Evolutionary conservation across 2,329 filamentous ascomycete species (phyloP).

Genomic region (Fusarium sp.): DNA sequence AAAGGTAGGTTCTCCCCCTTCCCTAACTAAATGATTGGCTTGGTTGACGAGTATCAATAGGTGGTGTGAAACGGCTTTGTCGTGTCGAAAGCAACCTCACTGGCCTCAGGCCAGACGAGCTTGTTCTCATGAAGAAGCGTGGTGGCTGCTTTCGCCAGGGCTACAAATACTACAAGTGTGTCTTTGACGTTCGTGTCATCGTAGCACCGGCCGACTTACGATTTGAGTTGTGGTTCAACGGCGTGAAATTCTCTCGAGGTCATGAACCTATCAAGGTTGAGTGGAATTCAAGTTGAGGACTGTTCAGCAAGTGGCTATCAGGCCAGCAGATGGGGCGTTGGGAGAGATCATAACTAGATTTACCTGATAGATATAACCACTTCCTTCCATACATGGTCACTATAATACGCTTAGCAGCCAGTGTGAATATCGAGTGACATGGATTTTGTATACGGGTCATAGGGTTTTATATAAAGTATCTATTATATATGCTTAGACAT

Average conservation of each 20-base stretch:
- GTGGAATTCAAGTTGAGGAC: background rate
- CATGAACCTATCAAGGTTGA: background rate
- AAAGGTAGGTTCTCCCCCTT: no score
- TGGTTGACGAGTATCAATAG: background rate
- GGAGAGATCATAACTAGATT: background rate
- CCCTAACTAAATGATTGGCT: no score
- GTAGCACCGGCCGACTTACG: background rate
- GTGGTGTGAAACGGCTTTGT: background rate
- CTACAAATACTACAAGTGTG: background rate
- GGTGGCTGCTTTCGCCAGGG: background rate
- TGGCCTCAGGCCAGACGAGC: background rate
- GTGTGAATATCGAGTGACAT: background rate
- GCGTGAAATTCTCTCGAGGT: background rate
- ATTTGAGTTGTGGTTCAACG: background rate
- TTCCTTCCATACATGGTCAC: background rate
- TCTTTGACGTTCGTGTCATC: background rate
- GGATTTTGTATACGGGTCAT: no score
- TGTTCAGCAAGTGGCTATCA: rapidly evolving
- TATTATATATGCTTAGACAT: background rate
- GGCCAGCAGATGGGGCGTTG: background rate
- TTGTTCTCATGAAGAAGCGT: background rate
- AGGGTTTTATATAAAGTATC: background rate
- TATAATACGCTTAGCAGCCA: no score
- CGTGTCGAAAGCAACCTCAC: background rate
- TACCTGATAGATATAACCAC: background rate